Evolutionary conservation across 495 filamentous ascomycete genomes (phyloP).

Genomic region (Hypoxylon fragiforme): DNA sequence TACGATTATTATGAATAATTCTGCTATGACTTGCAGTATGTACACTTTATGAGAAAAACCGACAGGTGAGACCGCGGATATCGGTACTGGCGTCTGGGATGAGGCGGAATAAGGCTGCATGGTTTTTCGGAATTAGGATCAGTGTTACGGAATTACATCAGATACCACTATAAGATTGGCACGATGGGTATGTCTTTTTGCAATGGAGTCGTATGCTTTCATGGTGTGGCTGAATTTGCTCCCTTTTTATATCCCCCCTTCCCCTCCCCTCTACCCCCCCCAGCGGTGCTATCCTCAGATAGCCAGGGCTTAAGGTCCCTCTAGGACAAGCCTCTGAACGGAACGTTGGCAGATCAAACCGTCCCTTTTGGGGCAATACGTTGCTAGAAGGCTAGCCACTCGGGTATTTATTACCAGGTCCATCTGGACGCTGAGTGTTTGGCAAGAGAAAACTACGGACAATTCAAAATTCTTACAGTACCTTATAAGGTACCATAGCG

Average conservation of each 20-base stretch:
- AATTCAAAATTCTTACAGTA: constrained; percentile 26
- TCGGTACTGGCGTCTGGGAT: constrained; percentile 31
- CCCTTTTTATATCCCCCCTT: neutral
- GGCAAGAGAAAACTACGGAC: constrained; percentile 77
- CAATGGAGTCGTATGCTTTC: constrained; percentile 11
- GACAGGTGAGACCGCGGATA: constrained; percentile 28
- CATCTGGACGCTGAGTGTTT: constrained; percentile 59
- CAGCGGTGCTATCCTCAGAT: constrained; percentile 57
- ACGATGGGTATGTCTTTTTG: constrained; percentile 30
- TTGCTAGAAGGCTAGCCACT: constrained; percentile 69
- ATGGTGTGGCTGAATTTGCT: constrained; percentile 5
- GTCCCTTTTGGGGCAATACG: constrained; percentile 46
- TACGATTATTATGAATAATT: constrained; percentile 33
- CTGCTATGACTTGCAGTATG: constrained; percentile 24
- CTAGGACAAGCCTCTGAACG: constrained; percentile 57
- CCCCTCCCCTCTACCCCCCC: too few relatives aligned
- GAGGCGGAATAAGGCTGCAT: constrained; percentile 18
- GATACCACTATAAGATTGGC: constrained; percentile 34
- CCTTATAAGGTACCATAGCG: too few relatives aligned
- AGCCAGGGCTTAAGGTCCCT: constrained; percentile 52
- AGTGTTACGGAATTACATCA: constrained; percentile 32
- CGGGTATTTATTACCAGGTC: constrained; percentile 47
- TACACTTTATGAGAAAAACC: constrained; percentile 27
- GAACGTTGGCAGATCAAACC: constrained; percentile 62
- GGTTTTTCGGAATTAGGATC: constrained; percentile 17